Base-by-base conservation (phyloP, 2,329 filamentous ascomycete species). In the Cytospora schulzeri region DNA sequence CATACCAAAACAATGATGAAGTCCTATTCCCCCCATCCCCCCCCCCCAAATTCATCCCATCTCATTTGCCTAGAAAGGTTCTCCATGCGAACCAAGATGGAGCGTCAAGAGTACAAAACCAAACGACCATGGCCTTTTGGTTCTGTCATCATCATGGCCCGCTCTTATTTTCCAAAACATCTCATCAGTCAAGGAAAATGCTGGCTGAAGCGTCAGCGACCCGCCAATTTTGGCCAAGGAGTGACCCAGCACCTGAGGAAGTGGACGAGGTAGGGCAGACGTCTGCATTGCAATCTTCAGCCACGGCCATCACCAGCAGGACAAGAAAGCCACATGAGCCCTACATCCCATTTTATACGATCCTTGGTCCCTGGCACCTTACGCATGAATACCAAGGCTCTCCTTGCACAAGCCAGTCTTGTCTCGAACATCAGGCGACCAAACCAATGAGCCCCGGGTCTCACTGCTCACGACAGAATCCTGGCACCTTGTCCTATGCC, bases 361-460 rank as follows among this genome's bases (percentile, higher is more conserved):
- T 62, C 52, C 45, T 7, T 50, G 52, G 52, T 50, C 60, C 52
- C 52, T 45, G 33, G 52, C 33, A 50, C 52, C 51, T 38, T 45
- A 35, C 33, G 51, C 52, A 62, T 50, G 55, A 50, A 62, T 28
- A 56, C 54, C 55, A 54, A 52, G 54, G 54, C 35, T 56, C 52
- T 54, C 60, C 52, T 62, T 41, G 60, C 59, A 62, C 59, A 55
- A 66, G 58, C 58, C 57, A 60, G 35, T 50, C 50, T 48, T 65
- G 62, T 66, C 62, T 66, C 65, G 65, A 61, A 59, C 50, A 33
- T 66, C 62, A 62, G 62, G 31, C 62, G 58, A 29, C 57, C 33
- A 51, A 31, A 28, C 65, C 65, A 65, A 58, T 65, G 45, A 52
- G 28, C 56, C 26, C 29, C 29, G 41, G 53, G 51, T 52, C 48